Base-by-base conservation (phyloP, 1,139 yeast species). In the Debaryomycetaceae sp. region DNA sequence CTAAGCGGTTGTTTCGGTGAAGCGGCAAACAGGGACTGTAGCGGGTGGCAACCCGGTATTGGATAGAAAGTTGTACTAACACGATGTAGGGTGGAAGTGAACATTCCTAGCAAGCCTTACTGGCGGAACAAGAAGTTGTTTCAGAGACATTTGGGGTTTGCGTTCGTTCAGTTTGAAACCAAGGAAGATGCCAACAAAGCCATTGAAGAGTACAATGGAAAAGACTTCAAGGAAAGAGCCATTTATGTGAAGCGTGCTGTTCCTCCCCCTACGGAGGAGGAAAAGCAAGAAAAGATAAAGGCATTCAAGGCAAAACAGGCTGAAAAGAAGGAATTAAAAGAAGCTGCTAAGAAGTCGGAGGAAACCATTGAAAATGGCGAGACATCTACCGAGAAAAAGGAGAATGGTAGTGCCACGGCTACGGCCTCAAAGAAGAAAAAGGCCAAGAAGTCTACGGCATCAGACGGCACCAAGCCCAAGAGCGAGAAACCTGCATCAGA, bases 231-330 rank as follows among this genome's bases (percentile, higher is more conserved):
- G 43, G 72, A 69, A 43, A 66, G 81, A 56, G 68, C 63, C 45
- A 66, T 78, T 35, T 72, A 67, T 48, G 72, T 75, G 40, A 75
- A 70, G 55, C 70, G 70, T 53, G 81, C 81, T 1, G 65, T 67
- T 40, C 75, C 76, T n/a, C 76, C 78, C 36, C 76, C 79, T 36
- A 73, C 71, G 35, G 73, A 70, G 53, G 76, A 68, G 48, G 77
- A 71, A 45, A 70, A 68, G 53, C 57, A 63, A 48, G 61, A 57
- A 45, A 68, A 64, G 51, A 53, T 52, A 36, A 74, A 67, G 48
- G 67, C 62, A 32, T 69, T 54, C 51, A 60, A 52, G 42, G 72
- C 70, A 38, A 67, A 66, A 51, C 57, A 51, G 45, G 65, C 59
- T 37, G 63, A 59, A 39, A 53, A 56, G 46, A 62, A 58, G 36